Evolutionary conservation across 257 asterid genomes (phyloP), one percentile per base, ranked within the genome.

Genomic region (Ehretia macrophylla): DNA sequence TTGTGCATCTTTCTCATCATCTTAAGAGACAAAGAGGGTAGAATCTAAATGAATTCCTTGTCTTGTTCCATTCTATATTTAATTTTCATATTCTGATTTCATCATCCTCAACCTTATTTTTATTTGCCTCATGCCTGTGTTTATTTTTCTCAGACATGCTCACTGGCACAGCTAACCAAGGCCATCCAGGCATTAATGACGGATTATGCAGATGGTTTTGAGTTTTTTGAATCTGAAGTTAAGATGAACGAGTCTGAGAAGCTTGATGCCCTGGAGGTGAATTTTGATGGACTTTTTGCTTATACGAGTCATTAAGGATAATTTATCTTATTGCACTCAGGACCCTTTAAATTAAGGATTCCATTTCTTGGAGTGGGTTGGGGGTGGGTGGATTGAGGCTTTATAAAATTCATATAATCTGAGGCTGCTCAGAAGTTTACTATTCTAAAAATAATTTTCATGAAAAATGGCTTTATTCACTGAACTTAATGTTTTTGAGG

Each of bases 201-300:
- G 4, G 94, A 86, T 56, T 84, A 71, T 67, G 84, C 75, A 12
- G 86, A 83, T 73, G 91, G 82, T 55, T 80, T 75, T 68, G 82
- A 79, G 51, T 66, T 71, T 62, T 70, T 72, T 62, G 85, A 83
- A 68, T 83, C 87, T 68, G 90, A 84, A 70, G 91, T 79, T 32
- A 80, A 73, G 77, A 61, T 78, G 47, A 88, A 79, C 60, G 91
- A 77, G 69, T 75, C 86, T 1, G 99, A 86, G 76, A 84, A 83
- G 76, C 76, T 67, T 51, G 99, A 92, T 67, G 99, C 99, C 35
- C 73, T 92, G 82, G 99, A 92, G 99, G 99, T 92, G 79, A 70
- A 56, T 42, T 42, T 42, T 6, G 53, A 13, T 54, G 16, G 32
- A 12, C 55, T 21, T 59, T 14, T 39, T 23, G 5, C 38, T 37